Evolutionary conservation across 2,329 filamentous ascomycete species (phyloP), one percentile per base, ranked within the genome.

Genomic region (Passalora sequoiae): DNA sequence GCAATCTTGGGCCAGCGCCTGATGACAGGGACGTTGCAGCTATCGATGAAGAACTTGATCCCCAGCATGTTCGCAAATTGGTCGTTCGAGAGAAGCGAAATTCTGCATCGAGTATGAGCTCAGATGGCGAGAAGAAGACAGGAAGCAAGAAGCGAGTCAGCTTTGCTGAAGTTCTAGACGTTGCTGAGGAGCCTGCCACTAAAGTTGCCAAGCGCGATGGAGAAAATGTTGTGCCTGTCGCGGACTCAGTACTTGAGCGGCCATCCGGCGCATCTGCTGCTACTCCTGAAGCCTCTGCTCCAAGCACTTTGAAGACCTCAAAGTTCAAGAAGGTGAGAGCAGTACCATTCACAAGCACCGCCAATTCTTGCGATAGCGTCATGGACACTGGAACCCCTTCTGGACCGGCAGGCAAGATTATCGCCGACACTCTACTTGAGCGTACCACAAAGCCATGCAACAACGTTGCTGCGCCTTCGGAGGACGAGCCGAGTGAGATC

Each of bases 141-240:
- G 54, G 60, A 5, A 51, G 52, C 44, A 67, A 67, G 55, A 94
- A 92, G 68, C 82, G 78, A 12, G 89, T 95, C 19, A 79, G 83
- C n/a, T 95, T 95, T 65, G 83, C 88, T 2, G 70, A 81, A 24
- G 73, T 74, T 4, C 69, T 94, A 24, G 86, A 92, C 55, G 80
- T 94, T 50, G 82, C 84, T 21, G 70, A 68, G 24, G 24, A 12
- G 35, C 62, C 66, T 16, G 53, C 68, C 24, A 50, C 55, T 29
- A 45, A 53, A 38, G 38, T 37, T 25, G 41, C 47, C 12, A 54
- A 54, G 36, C 57, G 58, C 51, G 51, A 38, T 25, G 42, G 42
- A 16, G 54, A 57, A 38, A 53, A 51, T 13, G 51, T 45, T 6
- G 31, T 49, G 4, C 51, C 53, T 4, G 40, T 55, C 8, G 36